Percentiles rank a stretch among this genome's conserved stretches.
These are phyloP conservation scores for Anthracocystis panici-leucophaei DNA, from an alignment of 1,284 basidiomycete species.

Conservation along the genomic window DNA sequence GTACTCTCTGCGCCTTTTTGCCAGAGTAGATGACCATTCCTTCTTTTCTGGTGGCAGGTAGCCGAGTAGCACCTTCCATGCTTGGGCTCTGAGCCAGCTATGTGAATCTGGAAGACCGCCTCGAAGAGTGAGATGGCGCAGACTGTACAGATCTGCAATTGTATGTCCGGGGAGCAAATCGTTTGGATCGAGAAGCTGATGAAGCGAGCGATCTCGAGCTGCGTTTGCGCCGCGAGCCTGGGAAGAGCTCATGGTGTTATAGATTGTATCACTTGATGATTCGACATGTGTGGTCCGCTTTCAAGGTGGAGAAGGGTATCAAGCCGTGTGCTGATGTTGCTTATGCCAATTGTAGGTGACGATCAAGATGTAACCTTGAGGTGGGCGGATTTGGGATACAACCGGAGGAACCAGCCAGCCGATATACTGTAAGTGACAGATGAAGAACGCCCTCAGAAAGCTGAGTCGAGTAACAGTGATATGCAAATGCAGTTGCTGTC, in stretches of 20 bases:
- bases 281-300: slow-evolving; percentile 19
- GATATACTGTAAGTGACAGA: not conserved
- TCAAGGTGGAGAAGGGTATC: too few relatives aligned
- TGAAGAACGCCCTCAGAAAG: too few relatives aligned
- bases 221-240: slow-evolving; percentile 19
- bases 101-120: slow-evolving; percentile 53
- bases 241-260: slow-evolving; percentile 38
- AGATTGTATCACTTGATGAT: not conserved
- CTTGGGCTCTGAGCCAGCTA: slow-evolving; percentile 63
- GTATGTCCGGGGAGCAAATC: slow-evolving; percentile 61
- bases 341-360: not conserved
- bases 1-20: slow-evolving; percentile 60
- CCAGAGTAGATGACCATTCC: slow-evolving; percentile 54
- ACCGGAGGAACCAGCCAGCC: not conserved
- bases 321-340: not conserved
- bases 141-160: slow-evolving; percentile 58
- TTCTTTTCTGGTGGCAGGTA: slow-evolving; percentile 64
- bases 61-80: slow-evolving; percentile 65
- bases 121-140: slow-evolving; percentile 57
- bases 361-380: not conserved
- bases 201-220: slow-evolving; percentile 42
- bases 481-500: not conserved
- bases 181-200: slow-evolving; percentile 55
- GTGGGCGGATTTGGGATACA: not conserved
- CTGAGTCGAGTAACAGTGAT: too few relatives aligned